Evolutionary conservation across 768 basidiomycete species (phyloP).

Genomic region (Trametes cubensis): DNA sequence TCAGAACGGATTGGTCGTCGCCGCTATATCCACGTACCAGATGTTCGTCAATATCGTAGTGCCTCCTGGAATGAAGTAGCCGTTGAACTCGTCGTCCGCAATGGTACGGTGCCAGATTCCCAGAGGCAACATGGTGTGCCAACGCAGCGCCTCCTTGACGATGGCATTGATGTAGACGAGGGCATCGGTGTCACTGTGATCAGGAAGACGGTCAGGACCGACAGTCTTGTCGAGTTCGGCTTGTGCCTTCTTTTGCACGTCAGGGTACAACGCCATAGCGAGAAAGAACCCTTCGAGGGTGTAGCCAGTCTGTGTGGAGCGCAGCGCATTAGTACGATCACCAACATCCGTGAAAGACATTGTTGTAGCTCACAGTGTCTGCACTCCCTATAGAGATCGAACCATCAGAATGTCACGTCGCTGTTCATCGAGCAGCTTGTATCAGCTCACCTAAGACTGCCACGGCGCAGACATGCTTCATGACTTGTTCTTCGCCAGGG

Average conservation of each 20-base stretch:
- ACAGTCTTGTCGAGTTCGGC: conserved; percentile 34
- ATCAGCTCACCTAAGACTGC: conserved; percentile 12
- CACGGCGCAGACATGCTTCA: conserved; percentile 4
- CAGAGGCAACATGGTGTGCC: conserved; percentile 38
- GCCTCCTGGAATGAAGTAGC: conserved; percentile 31
- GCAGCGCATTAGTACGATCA: not conserved
- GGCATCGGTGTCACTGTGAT: conserved; percentile 15
- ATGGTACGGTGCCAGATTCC: conserved; percentile 25
- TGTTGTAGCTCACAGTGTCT: no score
- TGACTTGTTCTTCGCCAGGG: conserved; percentile 13
- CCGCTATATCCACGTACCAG: no score
- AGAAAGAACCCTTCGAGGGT: conserved; percentile 36
- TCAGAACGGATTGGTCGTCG: not conserved
- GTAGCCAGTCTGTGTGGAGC: conserved; percentile 31
- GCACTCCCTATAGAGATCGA: conserved; percentile 8
- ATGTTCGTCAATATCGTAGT: conserved; percentile 30
- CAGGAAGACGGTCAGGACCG: conserved; percentile 28
- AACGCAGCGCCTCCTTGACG: conserved; percentile 34
- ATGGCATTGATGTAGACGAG: conserved; percentile 31
- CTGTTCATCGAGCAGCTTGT: no score
- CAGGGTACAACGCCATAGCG: conserved; percentile 40
- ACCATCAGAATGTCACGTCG: not conserved
- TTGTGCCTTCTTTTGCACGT: conserved; percentile 29
- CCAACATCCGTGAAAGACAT: no score
- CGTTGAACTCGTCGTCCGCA: conserved; percentile 29